phyloP scores from a whole-genome alignment of 2,329 filamentous ascomycete species.

The Monosporascus sp. region DNA sequence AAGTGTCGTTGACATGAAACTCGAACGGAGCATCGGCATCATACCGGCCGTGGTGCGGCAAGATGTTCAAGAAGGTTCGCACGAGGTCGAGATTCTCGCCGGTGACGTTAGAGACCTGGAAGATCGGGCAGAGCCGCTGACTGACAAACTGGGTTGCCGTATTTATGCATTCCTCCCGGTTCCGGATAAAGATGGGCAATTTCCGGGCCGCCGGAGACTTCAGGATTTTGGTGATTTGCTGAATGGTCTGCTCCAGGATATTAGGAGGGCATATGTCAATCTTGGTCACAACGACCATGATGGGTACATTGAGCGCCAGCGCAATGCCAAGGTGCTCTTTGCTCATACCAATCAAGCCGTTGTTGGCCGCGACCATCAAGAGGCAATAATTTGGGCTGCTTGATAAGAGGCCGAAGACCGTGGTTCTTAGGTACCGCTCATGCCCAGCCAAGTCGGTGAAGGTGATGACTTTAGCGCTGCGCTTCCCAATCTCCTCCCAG shows the following conservation, averaged over 20 bases:
- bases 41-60: conserved; percentile 92
- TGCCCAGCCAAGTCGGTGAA: conserved; percentile 96
- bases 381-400: conserved; percentile 97
- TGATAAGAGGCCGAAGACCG: conserved; percentile 89
- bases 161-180: conserved; percentile 84
- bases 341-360: conserved; percentile 95
- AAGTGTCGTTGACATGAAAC: conserved; percentile 94
- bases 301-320: conserved; percentile 87
- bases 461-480: conserved; percentile 91
- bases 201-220: conserved; percentile 92
- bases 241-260: conserved; percentile 88
- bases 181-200: conserved; percentile 93
- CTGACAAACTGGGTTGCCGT: conserved; percentile 95
- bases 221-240: conserved; percentile 85
- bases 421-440: conserved; percentile 90
- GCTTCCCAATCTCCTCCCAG: conserved; percentile 96
- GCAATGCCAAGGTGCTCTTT: conserved; percentile 97
- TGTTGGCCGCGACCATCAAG: conserved; percentile 97
- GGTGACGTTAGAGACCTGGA: conserved; percentile 97
- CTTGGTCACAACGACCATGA: conserved; percentile 97
- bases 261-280: conserved; percentile 97
- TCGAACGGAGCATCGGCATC: conserved; percentile 84
- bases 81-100: conserved; percentile 87
- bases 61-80: conserved; percentile 87
- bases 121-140: conserved; percentile 91